Conservation (phyloP, 2,329 filamentous ascomycete genomes). For the Cladophialophora immunda region DNA sequence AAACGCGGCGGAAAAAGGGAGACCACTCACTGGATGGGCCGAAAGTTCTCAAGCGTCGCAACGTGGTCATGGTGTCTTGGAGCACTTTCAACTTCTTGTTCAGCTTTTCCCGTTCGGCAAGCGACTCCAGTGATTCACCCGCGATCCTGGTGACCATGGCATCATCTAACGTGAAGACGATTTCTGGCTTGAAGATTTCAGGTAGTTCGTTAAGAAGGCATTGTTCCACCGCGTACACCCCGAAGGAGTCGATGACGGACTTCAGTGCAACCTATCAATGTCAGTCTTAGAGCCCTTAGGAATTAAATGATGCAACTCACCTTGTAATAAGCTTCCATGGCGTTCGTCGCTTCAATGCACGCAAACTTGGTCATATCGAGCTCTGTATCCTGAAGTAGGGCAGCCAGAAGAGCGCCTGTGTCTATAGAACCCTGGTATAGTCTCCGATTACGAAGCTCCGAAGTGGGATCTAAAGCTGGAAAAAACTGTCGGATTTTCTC, state of each 20-base stretch:
- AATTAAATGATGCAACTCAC: conserved; percentile 44
- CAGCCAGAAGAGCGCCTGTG: conserved; percentile 38
- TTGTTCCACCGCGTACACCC: conserved; percentile 59
- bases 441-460: neutral
- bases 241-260: conserved; percentile 59
- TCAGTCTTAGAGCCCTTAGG: neutral
- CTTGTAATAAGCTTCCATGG: conserved; percentile 57
- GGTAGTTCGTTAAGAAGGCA: conserved; percentile 56
- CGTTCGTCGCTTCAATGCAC: conserved; percentile 54
- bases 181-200: conserved; percentile 52
- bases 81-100: conserved; percentile 44
- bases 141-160: conserved; percentile 51
- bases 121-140: conserved; percentile 34
- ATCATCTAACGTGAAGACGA: conserved; percentile 49
- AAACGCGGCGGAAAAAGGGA: neutral
- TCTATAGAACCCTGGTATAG: neutral
- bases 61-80: conserved; percentile 43
- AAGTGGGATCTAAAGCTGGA: neutral
- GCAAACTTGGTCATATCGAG: conserved; percentile 46
- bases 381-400: conserved; percentile 41
- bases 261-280: conserved; percentile 51
- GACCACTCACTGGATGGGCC: conserved; percentile 2
- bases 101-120: conserved; percentile 35
- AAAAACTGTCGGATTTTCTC: conserved; percentile 25
- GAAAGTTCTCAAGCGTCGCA: conserved; percentile 22